These are phyloP conservation scores for Alternaria arborescens DNA, from an alignment of 2,329 filamentous ascomycete genomes.

Conservation along the genomic window DNA sequence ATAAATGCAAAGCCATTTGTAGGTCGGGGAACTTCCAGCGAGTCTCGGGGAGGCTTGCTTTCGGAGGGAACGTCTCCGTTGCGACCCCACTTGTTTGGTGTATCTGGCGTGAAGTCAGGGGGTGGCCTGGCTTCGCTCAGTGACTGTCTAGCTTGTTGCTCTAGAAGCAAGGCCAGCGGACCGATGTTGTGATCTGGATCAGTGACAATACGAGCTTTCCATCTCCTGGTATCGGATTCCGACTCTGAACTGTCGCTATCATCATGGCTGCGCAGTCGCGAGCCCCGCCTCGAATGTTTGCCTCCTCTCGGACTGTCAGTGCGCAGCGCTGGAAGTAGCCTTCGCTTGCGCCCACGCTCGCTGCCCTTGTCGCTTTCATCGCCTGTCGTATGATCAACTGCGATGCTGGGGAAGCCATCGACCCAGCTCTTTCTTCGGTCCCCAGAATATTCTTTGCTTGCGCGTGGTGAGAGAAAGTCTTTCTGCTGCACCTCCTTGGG, in stretches of 20 bases:
- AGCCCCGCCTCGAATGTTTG: conserved; percentile 41
- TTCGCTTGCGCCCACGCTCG: conserved; percentile 50
- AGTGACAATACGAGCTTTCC: conserved; percentile 61
- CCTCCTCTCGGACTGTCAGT: conserved; percentile 44
- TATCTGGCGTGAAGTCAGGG: conserved; percentile 54
- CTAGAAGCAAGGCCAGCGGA: conserved; percentile 57
- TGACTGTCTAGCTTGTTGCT: conserved; percentile 52
- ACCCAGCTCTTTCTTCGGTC: conserved; percentile 47
- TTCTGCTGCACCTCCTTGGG: conserved; percentile 34
- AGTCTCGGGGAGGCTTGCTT: conserved; percentile 28
- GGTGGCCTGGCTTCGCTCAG: conserved; percentile 44
- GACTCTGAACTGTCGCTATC: conserved; percentile 47
- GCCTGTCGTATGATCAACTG: conserved; percentile 39
- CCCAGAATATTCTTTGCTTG: conserved; percentile 46
- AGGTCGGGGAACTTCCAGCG: conserved; percentile 33
- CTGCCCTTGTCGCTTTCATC: conserved; percentile 51
- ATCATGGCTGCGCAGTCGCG: conserved; percentile 38
- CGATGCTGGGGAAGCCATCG: conserved; percentile 37
- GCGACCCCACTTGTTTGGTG: conserved; percentile 51
- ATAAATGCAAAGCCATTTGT: conserved; percentile 30
- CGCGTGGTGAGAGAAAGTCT: conserved; percentile 41
- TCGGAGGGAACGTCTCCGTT: conserved; percentile 31
- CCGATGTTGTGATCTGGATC: conserved; percentile 55
- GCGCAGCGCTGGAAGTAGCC: conserved; percentile 42
- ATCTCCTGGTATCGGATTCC: conserved; percentile 59